Conservation (phyloP, 1,284 basidiomycete species). For the Ceraceosorus bombacis region DNA sequence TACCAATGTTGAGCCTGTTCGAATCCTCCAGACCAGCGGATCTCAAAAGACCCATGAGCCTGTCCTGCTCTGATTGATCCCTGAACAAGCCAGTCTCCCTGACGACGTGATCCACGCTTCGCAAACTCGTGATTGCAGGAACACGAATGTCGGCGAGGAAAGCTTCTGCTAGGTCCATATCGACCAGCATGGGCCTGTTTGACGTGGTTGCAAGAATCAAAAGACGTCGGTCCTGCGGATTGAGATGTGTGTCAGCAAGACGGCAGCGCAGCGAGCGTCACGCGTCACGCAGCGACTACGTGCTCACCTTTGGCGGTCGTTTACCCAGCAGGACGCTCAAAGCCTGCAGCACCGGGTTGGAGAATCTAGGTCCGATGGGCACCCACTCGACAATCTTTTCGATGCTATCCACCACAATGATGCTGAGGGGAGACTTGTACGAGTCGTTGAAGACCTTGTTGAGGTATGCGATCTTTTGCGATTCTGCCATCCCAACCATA, state of each 20-base stretch:
- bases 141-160: slow-evolving; percentile 86
- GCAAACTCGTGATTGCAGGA: slow-evolving; percentile 68
- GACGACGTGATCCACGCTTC: slow-evolving; percentile 68
- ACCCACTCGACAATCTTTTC: slow-evolving; percentile 61
- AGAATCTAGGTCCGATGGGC: slow-evolving; percentile 93
- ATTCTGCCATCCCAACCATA: slow-evolving; percentile 91
- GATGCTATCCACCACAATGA: slow-evolving; percentile 78
- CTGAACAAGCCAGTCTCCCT: slow-evolving; percentile 74
- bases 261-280: too few relatives aligned
- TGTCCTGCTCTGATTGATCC: slow-evolving; percentile 55
- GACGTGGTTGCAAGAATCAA: slow-evolving; percentile 89
- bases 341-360: slow-evolving; percentile 85
- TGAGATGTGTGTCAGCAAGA: background rate
- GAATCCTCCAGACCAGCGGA: slow-evolving; percentile 66
- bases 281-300: background rate
- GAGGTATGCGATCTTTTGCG: slow-evolving; percentile 83
- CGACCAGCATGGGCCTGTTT: slow-evolving; percentile 73
- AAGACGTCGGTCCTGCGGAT: slow-evolving; percentile 66
- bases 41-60: slow-evolving; percentile 62
- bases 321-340: slow-evolving; percentile 81
- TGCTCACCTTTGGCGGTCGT: slow-evolving; percentile 77
- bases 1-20: slow-evolving; percentile 66
- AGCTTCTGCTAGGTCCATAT: slow-evolving; percentile 77
- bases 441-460: slow-evolving; percentile 92
- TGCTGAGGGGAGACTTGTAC: slow-evolving; percentile 93